A percentile compares a stretch with the other conserved stretches of the same genome.
phyloP scores from a whole-genome alignment of 1,139 yeast genomes.

The Blastobotrys illinoisensis region DNA sequence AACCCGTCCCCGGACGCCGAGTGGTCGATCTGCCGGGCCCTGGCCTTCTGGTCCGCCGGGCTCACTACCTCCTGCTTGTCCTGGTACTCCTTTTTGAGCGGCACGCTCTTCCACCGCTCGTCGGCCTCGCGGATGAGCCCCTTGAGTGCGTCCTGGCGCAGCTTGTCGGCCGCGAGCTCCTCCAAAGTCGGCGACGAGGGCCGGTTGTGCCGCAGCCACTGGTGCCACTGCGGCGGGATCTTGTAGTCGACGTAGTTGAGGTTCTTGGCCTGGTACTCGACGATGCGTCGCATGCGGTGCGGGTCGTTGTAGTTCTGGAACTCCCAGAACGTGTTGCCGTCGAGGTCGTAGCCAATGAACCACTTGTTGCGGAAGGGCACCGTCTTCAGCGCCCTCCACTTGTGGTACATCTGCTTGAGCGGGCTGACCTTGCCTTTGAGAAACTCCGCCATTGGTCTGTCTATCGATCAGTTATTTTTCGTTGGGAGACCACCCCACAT shows the following conservation, averaged over 20 bases:
- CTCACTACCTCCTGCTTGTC: not conserved
- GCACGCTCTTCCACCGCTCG: slow-evolving; percentile 46
- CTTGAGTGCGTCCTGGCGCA: slow-evolving; percentile 51
- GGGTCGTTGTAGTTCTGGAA: slow-evolving; percentile 43
- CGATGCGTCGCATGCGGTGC: slow-evolving; percentile 35
- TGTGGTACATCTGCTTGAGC: slow-evolving; percentile 43
- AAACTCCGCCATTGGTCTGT: slow-evolving; percentile 34
- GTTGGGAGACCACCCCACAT: not conserved
- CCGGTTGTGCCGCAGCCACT: slow-evolving; percentile 71
- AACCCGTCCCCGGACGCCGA: slow-evolving; percentile 1
- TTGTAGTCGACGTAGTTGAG: slow-evolving; percentile 38
- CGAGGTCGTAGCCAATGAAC: slow-evolving; percentile 59
- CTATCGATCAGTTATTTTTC: not conserved
- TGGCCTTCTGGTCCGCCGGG: not conserved
- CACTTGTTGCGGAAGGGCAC: slow-evolving; percentile 58
- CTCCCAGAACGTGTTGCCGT: slow-evolving; percentile 85
- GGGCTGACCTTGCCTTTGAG: slow-evolving; percentile 34
- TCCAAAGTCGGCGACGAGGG: slow-evolving; percentile 52
- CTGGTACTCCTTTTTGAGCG: slow-evolving; percentile 24
- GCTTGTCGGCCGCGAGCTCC: slow-evolving; percentile 55
- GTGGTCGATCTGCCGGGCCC: not conserved
- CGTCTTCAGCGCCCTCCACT: slow-evolving; percentile 55
- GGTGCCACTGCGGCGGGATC: slow-evolving; percentile 68
- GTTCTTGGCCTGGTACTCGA: slow-evolving; percentile 34
- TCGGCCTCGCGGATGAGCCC: slow-evolving; percentile 56